A percentile compares a stretch with the other conserved stretches of the same genome.
Evolutionary conservation across 2,329 filamentous ascomycete species (phyloP).

Genomic region (Ascochyta clinopodiicola): DNA sequence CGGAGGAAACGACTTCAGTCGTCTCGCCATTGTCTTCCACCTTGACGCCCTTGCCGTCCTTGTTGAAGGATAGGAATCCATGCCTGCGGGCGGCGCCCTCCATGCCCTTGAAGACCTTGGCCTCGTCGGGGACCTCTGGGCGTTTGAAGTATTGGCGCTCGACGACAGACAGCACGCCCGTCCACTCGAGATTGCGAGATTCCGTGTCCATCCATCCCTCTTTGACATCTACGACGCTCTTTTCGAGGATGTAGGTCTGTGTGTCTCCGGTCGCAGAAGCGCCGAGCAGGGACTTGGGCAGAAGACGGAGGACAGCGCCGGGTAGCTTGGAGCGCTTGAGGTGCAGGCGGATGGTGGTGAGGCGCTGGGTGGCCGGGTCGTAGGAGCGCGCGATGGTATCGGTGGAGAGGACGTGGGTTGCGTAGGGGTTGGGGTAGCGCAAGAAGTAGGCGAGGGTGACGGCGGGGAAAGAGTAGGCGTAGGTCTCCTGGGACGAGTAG

Average conservation of each 20-base stretch:
- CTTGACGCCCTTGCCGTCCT: conserved; percentile 27
- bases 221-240: conserved; percentile 76
- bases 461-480: conserved; percentile 82
- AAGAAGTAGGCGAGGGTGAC: conserved; percentile 90
- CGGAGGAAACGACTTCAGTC: conserved; percentile 75
- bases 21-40: conserved; percentile 46
- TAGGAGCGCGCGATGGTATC: conserved; percentile 79
- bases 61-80: conserved; percentile 41
- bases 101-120: conserved; percentile 38
- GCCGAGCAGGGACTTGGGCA: conserved; percentile 73
- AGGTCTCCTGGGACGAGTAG: conserved; percentile 67
- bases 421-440: conserved; percentile 86
- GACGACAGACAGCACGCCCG: conserved; percentile 77
- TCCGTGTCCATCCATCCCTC: conserved; percentile 85
- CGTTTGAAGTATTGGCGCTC: conserved; percentile 75
- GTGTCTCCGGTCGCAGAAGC: conserved; percentile 66
- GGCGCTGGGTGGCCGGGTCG: conserved; percentile 74
- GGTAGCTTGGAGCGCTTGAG: conserved; percentile 83
- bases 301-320: conserved; percentile 74
- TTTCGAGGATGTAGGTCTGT: conserved; percentile 82
- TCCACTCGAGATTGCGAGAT: conserved; percentile 81
- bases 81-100: conserved; percentile 41
- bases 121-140: conserved; percentile 40
- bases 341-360: conserved; percentile 80
- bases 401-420: conserved; percentile 80